A percentile compares a stretch with the other conserved stretches of the same genome.
Evolutionary conservation across 2,329 filamentous ascomycete genomes (phyloP).

Genomic region (Penicillium sp.): DNA sequence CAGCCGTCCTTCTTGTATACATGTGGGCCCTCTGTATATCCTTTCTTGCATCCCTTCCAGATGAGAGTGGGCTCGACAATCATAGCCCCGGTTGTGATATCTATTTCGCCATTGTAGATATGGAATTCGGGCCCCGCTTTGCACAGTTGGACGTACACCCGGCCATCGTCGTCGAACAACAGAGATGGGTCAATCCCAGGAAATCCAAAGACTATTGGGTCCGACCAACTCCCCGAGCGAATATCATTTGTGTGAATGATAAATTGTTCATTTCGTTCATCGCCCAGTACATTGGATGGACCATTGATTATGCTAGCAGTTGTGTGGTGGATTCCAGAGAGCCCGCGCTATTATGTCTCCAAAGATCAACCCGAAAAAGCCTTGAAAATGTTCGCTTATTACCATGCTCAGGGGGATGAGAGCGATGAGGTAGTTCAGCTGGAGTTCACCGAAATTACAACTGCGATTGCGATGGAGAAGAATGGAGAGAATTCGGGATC

Average conservation of each 20-base stretch:
- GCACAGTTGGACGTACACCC: constrained; percentile 31
- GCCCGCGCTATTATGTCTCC: constrained; percentile 53
- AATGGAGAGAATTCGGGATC: constrained; percentile 2
- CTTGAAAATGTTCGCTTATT: constrained; percentile 34
- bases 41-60: constrained; percentile 11
- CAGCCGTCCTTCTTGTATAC: constrained; percentile 32
- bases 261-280: constrained; percentile 27
- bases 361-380: constrained; percentile 33
- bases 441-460: constrained; percentile 29
- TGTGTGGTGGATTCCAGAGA: constrained; percentile 67
- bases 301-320: constrained; percentile 50
- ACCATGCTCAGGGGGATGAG: constrained; percentile 44
- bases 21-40: constrained; percentile 31
- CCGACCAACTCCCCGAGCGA: constrained; percentile 47
- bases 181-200: constrained; percentile 48
- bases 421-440: constrained; percentile 32
- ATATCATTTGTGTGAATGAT: constrained; percentile 46
- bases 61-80: constrained; percentile 7
- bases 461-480: constrained; percentile 37
- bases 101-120: constrained; percentile 14
- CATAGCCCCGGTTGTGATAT: constrained; percentile 7
- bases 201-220: constrained; percentile 42
- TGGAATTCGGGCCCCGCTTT: constrained; percentile 7
- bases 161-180: constrained; percentile 41
- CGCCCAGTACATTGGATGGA: constrained; percentile 16